A percentile compares a stretch with the other conserved stretches of the same genome.
These are phyloP conservation scores for Chionographis japonica DNA, from an alignment of 106 monocot species.

Conservation along the genomic window DNA sequence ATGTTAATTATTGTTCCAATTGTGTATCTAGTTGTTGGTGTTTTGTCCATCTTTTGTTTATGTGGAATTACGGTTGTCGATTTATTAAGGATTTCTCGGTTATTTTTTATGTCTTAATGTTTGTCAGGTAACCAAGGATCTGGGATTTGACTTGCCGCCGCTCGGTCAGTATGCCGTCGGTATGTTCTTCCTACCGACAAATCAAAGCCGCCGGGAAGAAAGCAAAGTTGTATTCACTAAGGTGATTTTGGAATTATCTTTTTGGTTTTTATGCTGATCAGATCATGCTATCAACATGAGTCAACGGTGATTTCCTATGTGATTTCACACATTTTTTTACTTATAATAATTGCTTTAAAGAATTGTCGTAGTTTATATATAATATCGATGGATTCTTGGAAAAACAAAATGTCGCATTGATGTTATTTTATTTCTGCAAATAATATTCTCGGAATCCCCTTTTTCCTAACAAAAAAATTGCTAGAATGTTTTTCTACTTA, in stretches of 20 bases:
- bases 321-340: no score
- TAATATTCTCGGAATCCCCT: no score
- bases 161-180: constrained; percentile 81
- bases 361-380: no score
- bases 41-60: not conserved
- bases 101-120: constrained; percentile 3
- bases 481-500: no score
- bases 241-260: constrained; percentile 27
- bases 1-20: not conserved
- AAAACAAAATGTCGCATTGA: no score
- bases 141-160: constrained; percentile 77
- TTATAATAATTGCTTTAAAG: no score
- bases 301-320: no score
- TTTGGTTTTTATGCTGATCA: no score
- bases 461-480: no score
- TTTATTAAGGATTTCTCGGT: not conserved
- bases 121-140: constrained; percentile 57
- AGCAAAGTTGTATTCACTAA: constrained; percentile 74
- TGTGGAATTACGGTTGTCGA: not conserved
- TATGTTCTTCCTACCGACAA: constrained; percentile 85
- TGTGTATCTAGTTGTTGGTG: not conserved
- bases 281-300: no score
- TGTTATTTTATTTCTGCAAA: no score
- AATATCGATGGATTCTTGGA: no score
- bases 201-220: constrained; percentile 57